Base-by-base conservation (phyloP, 75 land plant genomes). In the Selaginella moellendorffii region DNA sequence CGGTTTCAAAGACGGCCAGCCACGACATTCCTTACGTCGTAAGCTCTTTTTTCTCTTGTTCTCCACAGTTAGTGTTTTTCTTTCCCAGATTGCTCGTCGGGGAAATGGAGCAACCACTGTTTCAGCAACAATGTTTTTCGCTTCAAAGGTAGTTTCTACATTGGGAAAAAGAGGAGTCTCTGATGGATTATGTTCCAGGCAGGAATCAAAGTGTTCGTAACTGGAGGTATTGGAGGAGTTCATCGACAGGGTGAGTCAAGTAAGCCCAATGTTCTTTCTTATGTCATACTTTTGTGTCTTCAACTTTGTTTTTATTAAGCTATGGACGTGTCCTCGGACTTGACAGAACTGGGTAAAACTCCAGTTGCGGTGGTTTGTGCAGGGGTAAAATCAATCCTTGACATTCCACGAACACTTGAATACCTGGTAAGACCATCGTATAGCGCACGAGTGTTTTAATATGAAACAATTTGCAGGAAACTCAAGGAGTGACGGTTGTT, bases 171-270 rank as follows among this genome's bases (percentile, higher is more conserved):
- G 2, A 22, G 21, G 14, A 31, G 21, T 22, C 2, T 22, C 36
- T 29, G 2, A 18, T 31, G 1, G 10, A 22, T 30, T 17, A 30
- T 23, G 22, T 5, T 23, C 30, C 17, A 92, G 97, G 95, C 73
- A 63, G 98, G 96, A 28, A 93, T 93, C 52, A 76, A 67, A 28
- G 69, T 93, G 0, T 93, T 93, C 75, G 96, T 85, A 24, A 93
- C 96, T 72, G 98, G 98, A 27, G 98, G 98, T 9, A 85, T 88
- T 78, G 98, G 98, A 64, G 98, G 98, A 53, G 98, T 93, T 2
- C 98, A 93, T 70, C 79, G 90, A 62, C 78, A 81, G 68, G 98
- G 90, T 28, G 96, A 93, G 58, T 63, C 68, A 31, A 81, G 97
- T 92, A 79, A 79, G 91, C n/a, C n/a, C 23, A 2, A 8, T 56